Conservation (phyloP, 2,329 filamentous ascomycete genomes). For the Piedraia hortae region DNA sequence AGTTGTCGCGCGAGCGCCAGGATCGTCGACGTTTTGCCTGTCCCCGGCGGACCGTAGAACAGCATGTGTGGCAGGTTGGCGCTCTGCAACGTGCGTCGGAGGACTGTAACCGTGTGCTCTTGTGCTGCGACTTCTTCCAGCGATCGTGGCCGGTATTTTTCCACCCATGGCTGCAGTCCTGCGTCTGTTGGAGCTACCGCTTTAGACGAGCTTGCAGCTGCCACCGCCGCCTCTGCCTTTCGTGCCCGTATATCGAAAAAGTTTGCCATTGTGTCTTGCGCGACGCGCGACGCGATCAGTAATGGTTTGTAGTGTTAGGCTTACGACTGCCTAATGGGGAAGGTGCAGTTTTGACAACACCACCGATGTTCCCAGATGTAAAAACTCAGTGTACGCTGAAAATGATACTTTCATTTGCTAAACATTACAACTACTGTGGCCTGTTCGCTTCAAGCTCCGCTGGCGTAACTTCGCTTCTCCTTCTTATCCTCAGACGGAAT, state of each 20-base stretch:
- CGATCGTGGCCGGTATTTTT: constrained; percentile 93
- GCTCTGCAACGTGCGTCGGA: constrained; percentile 78
- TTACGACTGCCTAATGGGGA: too few relatives aligned
- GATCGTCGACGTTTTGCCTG: constrained; percentile 92
- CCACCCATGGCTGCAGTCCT: constrained; percentile 76
- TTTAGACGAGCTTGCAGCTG: constrained; percentile 42
- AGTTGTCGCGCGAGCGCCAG: constrained; percentile 92
- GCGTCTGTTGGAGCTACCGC: constrained; percentile 30
- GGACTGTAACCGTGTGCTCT: constrained; percentile 83
- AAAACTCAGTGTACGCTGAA: too few relatives aligned
- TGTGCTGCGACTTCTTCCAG: constrained; percentile 88
- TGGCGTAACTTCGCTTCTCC: too few relatives aligned
- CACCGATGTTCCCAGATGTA: too few relatives aligned
- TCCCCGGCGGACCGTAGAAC: constrained; percentile 92
- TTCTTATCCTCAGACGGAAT: too few relatives aligned
- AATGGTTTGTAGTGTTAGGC: too few relatives aligned
- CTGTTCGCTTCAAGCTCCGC: too few relatives aligned
- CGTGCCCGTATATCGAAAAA: constrained; percentile 94
- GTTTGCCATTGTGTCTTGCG: constrained; percentile 34
- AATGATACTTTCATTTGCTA: too few relatives aligned
- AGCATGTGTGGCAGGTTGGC: constrained; percentile 98
- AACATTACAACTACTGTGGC: too few relatives aligned
- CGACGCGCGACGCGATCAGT: not conserved
- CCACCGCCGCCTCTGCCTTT: constrained; percentile 35
- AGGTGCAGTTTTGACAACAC: too few relatives aligned